Percentiles rank a stretch among this genome's conserved stretches.
Evolutionary conservation across 2,329 filamentous ascomycete species (phyloP).

Genomic region (Penicillium sclerotiorum): DNA sequence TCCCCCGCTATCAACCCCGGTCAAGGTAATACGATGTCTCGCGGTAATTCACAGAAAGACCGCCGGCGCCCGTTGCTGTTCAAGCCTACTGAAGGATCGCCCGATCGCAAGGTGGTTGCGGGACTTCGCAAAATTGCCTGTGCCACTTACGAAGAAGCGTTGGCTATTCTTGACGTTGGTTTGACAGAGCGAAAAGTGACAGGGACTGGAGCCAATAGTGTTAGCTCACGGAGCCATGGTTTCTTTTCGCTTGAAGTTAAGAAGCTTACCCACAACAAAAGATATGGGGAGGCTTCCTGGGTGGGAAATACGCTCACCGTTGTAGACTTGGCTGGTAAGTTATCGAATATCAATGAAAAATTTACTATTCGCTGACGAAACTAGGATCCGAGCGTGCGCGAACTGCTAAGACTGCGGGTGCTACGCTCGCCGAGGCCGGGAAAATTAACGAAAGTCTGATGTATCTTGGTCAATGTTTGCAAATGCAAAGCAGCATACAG

Average conservation of each 20-base stretch:
- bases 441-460: slow-evolving; percentile 99
- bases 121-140: slow-evolving; percentile 90
- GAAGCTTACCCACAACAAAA: slow-evolving; percentile 63
- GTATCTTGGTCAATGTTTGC: slow-evolving; percentile 95
- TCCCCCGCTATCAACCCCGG: slow-evolving; percentile 55
- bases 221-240: slow-evolving; percentile 88
- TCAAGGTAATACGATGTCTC: slow-evolving; percentile 41
- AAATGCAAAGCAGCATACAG: slow-evolving; percentile 84
- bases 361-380: slow-evolving; percentile 20
- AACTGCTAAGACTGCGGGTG: slow-evolving; percentile 90
- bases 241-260: slow-evolving; percentile 97
- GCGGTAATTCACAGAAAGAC: slow-evolving; percentile 62
- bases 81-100: slow-evolving; percentile 85
- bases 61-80: slow-evolving; percentile 83
- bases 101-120: slow-evolving; percentile 91
- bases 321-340: slow-evolving; percentile 79
- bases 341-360: neutral
- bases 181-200: slow-evolving; percentile 84
- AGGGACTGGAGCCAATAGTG: slow-evolving; percentile 90
- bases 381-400: slow-evolving; percentile 81
- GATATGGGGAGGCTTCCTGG: slow-evolving; percentile 65
- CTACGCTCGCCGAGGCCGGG: slow-evolving; percentile 89
- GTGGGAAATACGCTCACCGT: slow-evolving; percentile 78
- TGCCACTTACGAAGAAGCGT: slow-evolving; percentile 75
- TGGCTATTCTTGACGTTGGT: slow-evolving; percentile 87